These are phyloP conservation scores for Atkinsonella hypoxylon DNA, from an alignment of 2,329 filamentous ascomycete genomes.

Conservation along the genomic window DNA sequence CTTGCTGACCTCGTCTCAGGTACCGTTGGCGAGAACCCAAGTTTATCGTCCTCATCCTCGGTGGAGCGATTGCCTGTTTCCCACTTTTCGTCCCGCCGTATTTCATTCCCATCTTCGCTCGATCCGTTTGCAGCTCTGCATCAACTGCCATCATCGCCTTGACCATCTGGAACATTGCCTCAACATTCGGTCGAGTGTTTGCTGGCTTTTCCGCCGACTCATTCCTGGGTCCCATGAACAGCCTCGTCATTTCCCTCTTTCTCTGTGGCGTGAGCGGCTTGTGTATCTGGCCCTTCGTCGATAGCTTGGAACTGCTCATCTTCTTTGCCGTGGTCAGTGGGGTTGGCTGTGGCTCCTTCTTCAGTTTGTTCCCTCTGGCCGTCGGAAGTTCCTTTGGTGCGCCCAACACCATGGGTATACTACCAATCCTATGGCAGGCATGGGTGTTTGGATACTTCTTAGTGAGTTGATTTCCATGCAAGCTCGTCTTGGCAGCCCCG, in stretches of 20 bases:
- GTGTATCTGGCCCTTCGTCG: conserved; percentile 16
- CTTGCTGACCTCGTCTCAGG: conserved; percentile 8
- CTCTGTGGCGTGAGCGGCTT: conserved; percentile 15
- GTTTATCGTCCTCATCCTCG: conserved; percentile 14
- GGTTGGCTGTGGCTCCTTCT: conserved; percentile 18
- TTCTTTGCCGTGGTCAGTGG: conserved; percentile 16
- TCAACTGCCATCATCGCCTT: conserved; percentile 12
- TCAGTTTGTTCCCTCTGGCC: conserved; percentile 15
- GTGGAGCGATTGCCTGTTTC: conserved; percentile 14
- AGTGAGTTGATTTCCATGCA: conserved; percentile 7
- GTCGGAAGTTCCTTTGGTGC: conserved; percentile 13
- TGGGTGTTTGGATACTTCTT: conserved; percentile 19
- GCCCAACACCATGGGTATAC: conserved; percentile 14
- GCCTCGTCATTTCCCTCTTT: conserved; percentile 14
- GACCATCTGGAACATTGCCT: conserved; percentile 17
- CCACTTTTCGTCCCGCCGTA: conserved; percentile 17
- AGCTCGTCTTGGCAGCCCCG: not conserved
- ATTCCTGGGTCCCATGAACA: conserved; percentile 16
- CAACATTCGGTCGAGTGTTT: conserved; percentile 14
- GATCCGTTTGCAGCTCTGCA: conserved; percentile 12
- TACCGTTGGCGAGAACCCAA: conserved; percentile 13
- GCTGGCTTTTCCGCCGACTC: conserved; percentile 16
- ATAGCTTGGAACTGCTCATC: conserved; percentile 11
- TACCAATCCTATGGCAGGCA: conserved; percentile 16
- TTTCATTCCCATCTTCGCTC: conserved; percentile 17